Evolutionary conservation across 2,329 filamentous ascomycete species (phyloP).

Genomic region (Trichoderma sp.): DNA sequence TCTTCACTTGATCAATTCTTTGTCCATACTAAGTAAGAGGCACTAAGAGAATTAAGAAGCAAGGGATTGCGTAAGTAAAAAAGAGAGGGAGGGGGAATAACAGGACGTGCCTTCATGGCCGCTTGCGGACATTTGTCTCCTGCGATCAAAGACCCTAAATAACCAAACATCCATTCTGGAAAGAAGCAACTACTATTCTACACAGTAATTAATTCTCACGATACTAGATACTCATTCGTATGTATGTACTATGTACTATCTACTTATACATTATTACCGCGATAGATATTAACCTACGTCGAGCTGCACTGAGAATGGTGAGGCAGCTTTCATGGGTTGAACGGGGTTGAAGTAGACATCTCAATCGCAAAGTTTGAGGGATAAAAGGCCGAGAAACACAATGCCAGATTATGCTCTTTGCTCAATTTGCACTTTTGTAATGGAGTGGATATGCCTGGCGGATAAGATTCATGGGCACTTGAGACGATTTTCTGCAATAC

Average conservation of each 20-base stretch:
- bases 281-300: not conserved
- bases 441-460: not conserved
- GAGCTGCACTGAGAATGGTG: not conserved
- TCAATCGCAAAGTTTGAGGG: not conserved
- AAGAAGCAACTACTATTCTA: too few species aligned
- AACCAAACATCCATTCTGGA: too few species aligned
- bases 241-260: too few species aligned
- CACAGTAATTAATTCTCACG: too few species aligned
- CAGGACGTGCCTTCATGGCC: too few species aligned
- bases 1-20: not conserved
- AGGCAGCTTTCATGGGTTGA: not conserved
- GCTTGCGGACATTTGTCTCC: too few species aligned
- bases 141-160: too few species aligned
- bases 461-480: not conserved
- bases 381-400: not conserved
- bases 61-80: too few species aligned
- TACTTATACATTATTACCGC: too few species aligned
- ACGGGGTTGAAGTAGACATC: rapidly evolving
- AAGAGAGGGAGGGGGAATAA: too few species aligned
- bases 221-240: too few species aligned
- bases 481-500: not conserved
- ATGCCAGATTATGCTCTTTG: not conserved
- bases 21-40: not conserved
- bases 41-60: not conserved
- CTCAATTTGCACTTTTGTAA: not conserved